A percentile compares a stretch with the other conserved stretches of the same genome.
phyloP scores from a whole-genome alignment of 768 basidiomycete species.

The Russula compacta region DNA sequence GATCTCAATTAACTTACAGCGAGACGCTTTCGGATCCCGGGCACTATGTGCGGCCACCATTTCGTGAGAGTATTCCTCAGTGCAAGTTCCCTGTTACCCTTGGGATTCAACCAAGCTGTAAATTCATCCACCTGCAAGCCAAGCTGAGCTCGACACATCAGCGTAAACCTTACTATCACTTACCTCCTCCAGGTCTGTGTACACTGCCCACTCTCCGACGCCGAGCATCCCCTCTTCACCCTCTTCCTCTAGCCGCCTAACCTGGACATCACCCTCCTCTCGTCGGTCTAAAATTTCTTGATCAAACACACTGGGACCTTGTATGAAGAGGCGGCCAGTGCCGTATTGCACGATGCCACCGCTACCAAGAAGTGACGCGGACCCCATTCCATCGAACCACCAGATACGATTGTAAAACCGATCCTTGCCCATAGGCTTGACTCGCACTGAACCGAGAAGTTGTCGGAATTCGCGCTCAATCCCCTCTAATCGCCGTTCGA shows the following conservation, averaged over 20 bases:
- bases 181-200: slow-evolving; percentile 83
- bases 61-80: slow-evolving; percentile 69
- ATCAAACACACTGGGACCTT: slow-evolving; percentile 84
- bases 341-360: slow-evolving; percentile 79
- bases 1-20: slow-evolving; percentile 44
- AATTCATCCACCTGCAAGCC: slow-evolving; percentile 64
- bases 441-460: slow-evolving; percentile 72
- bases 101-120: slow-evolving; percentile 83
- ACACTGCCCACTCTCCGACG: slow-evolving; percentile 85
- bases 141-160: background rate
- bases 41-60: slow-evolving; percentile 77
- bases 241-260: slow-evolving; percentile 67
- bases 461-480: slow-evolving; percentile 95
- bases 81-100: slow-evolving; percentile 81
- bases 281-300: slow-evolving; percentile 56
- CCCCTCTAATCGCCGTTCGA: slow-evolving; percentile 70
- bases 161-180: slow-evolving; percentile 20
- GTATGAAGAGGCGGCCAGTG: slow-evolving; percentile 83
- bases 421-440: slow-evolving; percentile 84
- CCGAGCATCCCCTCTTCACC: slow-evolving; percentile 64
- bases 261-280: slow-evolving; percentile 45
- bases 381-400: slow-evolving; percentile 98
- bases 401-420: slow-evolving; percentile 92
- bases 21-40: slow-evolving; percentile 67
- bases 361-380: slow-evolving; percentile 65